Evolutionary conservation across 2,329 filamentous ascomycete species (phyloP).

Genomic region (Penicillium sp.): DNA sequence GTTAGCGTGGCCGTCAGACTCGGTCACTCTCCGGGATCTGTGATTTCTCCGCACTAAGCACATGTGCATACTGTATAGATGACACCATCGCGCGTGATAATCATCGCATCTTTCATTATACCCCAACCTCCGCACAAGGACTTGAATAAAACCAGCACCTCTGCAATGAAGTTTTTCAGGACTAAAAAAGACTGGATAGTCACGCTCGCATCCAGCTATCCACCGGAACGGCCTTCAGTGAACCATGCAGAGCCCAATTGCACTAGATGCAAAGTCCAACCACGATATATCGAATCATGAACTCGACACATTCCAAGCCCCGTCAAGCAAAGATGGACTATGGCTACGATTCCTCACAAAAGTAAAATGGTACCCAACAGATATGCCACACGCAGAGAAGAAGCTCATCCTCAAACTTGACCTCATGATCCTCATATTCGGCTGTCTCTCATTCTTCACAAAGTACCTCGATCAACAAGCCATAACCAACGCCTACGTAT

Average conservation of each 20-base stretch:
- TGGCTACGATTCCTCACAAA: constrained; percentile 15
- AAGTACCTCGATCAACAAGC: constrained; percentile 51
- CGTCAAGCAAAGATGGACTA: constrained; percentile 2
- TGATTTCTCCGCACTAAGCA: not conserved
- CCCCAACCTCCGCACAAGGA: not conserved
- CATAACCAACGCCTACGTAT: constrained; percentile 48
- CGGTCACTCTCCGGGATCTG: not conserved
- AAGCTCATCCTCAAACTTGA: constrained; percentile 52
- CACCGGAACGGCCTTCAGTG: not conserved
- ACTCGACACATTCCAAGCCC: not conserved
- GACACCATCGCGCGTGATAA: constrained; percentile 11
- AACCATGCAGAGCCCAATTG: not conserved
- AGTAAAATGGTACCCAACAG: constrained; percentile 16
- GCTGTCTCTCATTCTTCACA: constrained; percentile 50
- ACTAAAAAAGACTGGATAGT: not conserved
- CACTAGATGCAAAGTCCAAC: not conserved
- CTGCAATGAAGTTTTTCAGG: not conserved
- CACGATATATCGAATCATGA: not conserved
- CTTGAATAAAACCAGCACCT: not conserved
- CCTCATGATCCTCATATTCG: constrained; percentile 46
- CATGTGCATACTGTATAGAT: not conserved
- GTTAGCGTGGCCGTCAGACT: not conserved
- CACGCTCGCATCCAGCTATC: not conserved
- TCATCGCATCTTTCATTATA: constrained; percentile 6
- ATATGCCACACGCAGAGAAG: constrained; percentile 36